These are phyloP conservation scores for Botrytis fabae DNA, from an alignment of 2,329 filamentous ascomycete species.

Conservation along the genomic window DNA sequence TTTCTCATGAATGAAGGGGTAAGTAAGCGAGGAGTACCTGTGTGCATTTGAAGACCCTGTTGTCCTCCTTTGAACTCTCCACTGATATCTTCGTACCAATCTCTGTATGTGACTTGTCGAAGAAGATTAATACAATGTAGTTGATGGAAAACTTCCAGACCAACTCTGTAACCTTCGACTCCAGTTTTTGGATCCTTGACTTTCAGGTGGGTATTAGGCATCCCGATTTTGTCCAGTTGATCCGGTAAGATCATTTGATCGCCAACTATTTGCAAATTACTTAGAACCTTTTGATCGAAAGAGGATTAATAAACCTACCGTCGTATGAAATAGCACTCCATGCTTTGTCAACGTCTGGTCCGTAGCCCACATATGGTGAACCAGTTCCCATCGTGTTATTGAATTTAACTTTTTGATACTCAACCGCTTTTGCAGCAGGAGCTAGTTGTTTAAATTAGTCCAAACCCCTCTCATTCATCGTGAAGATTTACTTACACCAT, in stretches of 20 bases:
- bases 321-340: constrained; percentile 57
- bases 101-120: constrained; percentile 50
- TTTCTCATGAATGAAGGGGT: not conserved
- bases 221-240: constrained; percentile 55
- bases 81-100: constrained; percentile 50
- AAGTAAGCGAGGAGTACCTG: constrained; percentile 26
- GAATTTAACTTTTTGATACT: constrained; percentile 53
- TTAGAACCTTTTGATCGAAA: not conserved
- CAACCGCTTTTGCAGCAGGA: constrained; percentile 49
- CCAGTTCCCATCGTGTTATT: constrained; percentile 47
- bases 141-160: constrained; percentile 46
- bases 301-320: constrained; percentile 34
- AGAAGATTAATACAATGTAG: constrained; percentile 45
- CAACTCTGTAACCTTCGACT: constrained; percentile 59
- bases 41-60: constrained; percentile 48
- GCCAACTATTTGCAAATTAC: constrained; percentile 47
- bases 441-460: constrained; percentile 40
- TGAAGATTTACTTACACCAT: constrained; percentile 44
- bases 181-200: constrained; percentile 57
- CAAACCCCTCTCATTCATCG: not conserved
- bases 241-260: constrained; percentile 59
- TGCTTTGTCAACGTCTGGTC: constrained; percentile 56
- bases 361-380: constrained; percentile 55
- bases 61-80: constrained; percentile 50
- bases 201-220: constrained; percentile 50